A percentile compares a stretch with the other conserved stretches of the same genome.
These are phyloP conservation scores for Botrytis cinerea DNA, from an alignment of 2,329 filamentous ascomycete genomes.

Conservation along the genomic window DNA sequence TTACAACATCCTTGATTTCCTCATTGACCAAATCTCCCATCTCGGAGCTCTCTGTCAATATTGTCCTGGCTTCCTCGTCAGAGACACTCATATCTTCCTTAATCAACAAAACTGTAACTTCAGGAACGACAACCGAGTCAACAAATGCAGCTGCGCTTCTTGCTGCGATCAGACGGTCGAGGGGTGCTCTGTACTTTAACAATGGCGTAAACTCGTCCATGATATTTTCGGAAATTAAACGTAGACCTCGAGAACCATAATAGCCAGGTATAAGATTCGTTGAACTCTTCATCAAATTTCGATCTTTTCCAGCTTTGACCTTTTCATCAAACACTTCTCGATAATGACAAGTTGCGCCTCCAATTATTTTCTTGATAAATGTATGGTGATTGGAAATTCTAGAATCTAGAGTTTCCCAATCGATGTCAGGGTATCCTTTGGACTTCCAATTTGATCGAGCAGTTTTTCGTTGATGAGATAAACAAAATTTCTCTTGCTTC, in stretches of 20 bases:
- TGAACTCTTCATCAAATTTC: conserved; percentile 58
- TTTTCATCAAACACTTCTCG: conserved; percentile 56
- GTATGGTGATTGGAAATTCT: conserved; percentile 60
- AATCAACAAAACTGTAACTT: conserved; percentile 58
- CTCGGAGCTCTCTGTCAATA: conserved; percentile 35
- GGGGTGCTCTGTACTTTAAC: conserved; percentile 62
- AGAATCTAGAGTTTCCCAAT: conserved; percentile 63
- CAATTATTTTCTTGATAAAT: conserved; percentile 60
- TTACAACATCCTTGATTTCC: conserved; percentile 57
- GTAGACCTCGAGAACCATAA: conserved; percentile 75
- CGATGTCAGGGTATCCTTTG: conserved; percentile 67
- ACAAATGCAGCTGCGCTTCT: conserved; percentile 69
- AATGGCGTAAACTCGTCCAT: conserved; percentile 59
- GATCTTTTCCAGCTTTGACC: conserved; percentile 58
- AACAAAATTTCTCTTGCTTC: conserved; percentile 64
- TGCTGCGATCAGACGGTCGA: conserved; percentile 66
- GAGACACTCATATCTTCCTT: conserved; percentile 58
- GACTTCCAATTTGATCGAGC: conserved; percentile 47
- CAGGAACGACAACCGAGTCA: conserved; percentile 75
- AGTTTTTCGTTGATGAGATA: conserved; percentile 58
- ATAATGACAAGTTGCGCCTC: conserved; percentile 58
- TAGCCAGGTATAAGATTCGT: conserved; percentile 69
- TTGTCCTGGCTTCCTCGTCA: conserved; percentile 43
- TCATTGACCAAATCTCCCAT: conserved; percentile 39
- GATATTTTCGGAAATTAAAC: conserved; percentile 70